Conservation (phyloP, 768 basidiomycete species). For the Rhizopogon vulgaris region DNA sequence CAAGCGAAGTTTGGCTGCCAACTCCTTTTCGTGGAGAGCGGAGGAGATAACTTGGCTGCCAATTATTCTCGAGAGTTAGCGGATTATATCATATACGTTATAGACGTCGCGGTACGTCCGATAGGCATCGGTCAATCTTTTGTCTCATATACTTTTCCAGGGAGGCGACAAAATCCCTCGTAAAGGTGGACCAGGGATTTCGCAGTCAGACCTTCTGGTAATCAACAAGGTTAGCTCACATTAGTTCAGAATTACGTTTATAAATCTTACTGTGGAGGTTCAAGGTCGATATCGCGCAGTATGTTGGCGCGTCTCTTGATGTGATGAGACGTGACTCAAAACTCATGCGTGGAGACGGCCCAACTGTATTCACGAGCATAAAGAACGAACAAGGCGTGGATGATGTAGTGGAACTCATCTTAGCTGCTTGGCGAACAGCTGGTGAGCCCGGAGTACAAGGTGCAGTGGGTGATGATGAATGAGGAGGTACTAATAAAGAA, state of each 20-base stretch:
- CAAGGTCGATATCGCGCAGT: conserved; percentile 88
- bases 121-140: background rate
- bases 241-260: background rate
- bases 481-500: background rate
- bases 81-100: conserved; percentile 95
- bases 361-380: conserved; percentile 87
- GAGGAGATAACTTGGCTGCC: conserved; percentile 94
- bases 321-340: conserved; percentile 94
- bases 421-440: conserved; percentile 84
- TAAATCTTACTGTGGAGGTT: background rate
- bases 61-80: conserved; percentile 96
- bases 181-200: conserved; percentile 97
- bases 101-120: conserved; percentile 68
- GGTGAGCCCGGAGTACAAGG: conserved; percentile 64
- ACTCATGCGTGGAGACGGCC: conserved; percentile 90
- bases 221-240: conserved; percentile 75
- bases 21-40: conserved; percentile 90
- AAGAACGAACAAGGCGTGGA: conserved; percentile 73
- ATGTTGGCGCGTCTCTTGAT: conserved; percentile 88
- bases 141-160: conserved; percentile 29
- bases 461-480: conserved; percentile 20
- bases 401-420: conserved; percentile 73
- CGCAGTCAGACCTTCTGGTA: conserved; percentile 89
- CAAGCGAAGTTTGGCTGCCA: conserved; percentile 90
- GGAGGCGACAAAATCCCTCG: conserved; percentile 98